Evolutionary conservation across 495 filamentous ascomycete genomes (phyloP), one percentile per base, ranked within the genome.

Genomic region (Aspergillus indologenus): DNA sequence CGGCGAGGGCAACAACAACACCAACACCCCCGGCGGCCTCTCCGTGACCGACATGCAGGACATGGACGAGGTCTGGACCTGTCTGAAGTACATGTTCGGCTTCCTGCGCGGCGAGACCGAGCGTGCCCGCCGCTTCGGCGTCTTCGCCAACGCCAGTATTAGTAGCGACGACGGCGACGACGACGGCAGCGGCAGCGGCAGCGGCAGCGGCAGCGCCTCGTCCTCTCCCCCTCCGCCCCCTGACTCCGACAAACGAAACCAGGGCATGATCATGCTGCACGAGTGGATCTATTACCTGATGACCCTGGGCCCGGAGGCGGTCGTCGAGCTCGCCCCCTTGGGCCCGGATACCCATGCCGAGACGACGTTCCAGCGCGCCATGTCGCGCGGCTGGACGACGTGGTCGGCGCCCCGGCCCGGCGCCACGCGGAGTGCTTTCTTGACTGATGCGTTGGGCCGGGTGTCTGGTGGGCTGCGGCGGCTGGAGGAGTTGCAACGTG

Each of bases 61-160:
- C 54, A 61, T 61, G 59, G 40, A 51, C 9, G 59, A 61, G 53
- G 45, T 61, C 21, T 61, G 59, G 59, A 52, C 42, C 17, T 34
- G 53, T 19, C 47, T 61, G 45, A 53, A 46, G 4, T 40, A 34
- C 9, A 34, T 61, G 47, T 19, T 61, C 22, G 59, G 49, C 5
- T 61, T 52, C 19, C 31, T 61, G 9, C 21, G 59, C 45, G 47
- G 49, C 22, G 45, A 61, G 24, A 61, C 59, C 5, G 20, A 14
- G 20, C 47, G 31, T 11, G 59, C 53, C 21, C 53, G 59, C 17
- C 46, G 42, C 11, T 29, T 50, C 11, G 59, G 53, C 11, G 40
- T 61, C 1, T 61, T 61, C 20, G 29, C 56, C 3, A 43, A 45
- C 20, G 53, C 48, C 5, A 45, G 23, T 11, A 42, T n/a, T n/a